These are phyloP conservation scores for Linnemannia zychae DNA, from an alignment of 192 early-diverging fungal genomes.

Conservation along the genomic window DNA sequence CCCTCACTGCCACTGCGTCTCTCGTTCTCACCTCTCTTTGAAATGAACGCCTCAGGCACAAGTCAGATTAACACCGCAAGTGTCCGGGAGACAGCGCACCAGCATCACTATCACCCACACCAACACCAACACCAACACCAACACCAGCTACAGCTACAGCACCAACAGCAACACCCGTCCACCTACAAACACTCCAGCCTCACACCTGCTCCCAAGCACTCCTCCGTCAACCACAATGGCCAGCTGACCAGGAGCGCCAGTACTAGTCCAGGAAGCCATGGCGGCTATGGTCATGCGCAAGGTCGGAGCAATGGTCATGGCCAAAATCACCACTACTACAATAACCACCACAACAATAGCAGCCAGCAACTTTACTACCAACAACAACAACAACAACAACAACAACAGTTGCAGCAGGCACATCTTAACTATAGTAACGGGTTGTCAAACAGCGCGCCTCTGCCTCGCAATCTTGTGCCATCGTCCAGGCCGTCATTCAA, in stretches of 20 bases:
- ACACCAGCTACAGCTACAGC: background rate
- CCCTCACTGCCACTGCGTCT: conserved; percentile 43
- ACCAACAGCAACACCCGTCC: background rate
- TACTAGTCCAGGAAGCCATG: background rate
- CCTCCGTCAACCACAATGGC: conserved; percentile 10
- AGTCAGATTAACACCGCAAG: conserved; percentile 43
- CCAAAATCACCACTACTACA: background rate
- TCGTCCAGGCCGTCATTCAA: conserved; percentile 22
- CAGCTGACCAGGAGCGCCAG: background rate
- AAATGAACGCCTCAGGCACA: conserved; percentile 35
- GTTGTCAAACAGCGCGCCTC: background rate
- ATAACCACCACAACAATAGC: conserved; percentile 4
- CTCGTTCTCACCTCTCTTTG: conserved; percentile 52
- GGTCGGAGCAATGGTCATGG: no score
- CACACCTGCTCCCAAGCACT: conserved; percentile 23
- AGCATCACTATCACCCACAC: conserved; percentile 8
- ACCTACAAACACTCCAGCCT: conserved; percentile 36
- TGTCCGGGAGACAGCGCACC: conserved; percentile 18
- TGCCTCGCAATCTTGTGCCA: conserved; percentile 24
- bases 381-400: background rate
- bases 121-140: conserved; percentile 8
- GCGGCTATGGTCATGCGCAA: background rate
- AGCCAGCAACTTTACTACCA: background rate
- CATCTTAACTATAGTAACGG: conserved; percentile 9
- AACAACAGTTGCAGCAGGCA: conserved; percentile 13